phyloP scores from a whole-genome alignment of 768 basidiomycete species.

The Phanerochaete sordida region DNA sequence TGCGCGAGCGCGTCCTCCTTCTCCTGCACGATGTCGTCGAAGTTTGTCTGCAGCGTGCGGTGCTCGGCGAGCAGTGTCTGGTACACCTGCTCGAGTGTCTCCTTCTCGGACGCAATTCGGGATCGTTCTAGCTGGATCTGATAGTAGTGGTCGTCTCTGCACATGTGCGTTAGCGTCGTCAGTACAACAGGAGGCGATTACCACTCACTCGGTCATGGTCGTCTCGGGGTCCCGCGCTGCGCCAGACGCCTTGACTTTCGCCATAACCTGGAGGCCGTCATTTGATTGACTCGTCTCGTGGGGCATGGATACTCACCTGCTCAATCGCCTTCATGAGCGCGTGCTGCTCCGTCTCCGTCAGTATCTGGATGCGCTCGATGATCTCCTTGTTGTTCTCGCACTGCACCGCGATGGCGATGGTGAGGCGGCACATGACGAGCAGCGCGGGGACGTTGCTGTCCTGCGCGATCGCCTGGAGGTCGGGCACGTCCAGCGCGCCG shows the following conservation, averaged over 20 bases:
- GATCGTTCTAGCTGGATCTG: slow-evolving; percentile 78
- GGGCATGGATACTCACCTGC: slow-evolving; percentile 49
- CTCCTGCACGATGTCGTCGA: slow-evolving; percentile 75
- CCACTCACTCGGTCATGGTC: slow-evolving; percentile 73
- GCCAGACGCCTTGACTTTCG: slow-evolving; percentile 58
- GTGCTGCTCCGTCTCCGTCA: slow-evolving; percentile 84
- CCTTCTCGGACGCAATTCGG: slow-evolving; percentile 78
- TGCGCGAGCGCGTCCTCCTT: slow-evolving; percentile 71
- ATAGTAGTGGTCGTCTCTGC: slow-evolving; percentile 89
- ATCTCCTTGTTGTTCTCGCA: slow-evolving; percentile 86
- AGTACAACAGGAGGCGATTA: neutral
- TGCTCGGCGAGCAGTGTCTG: slow-evolving; percentile 75
- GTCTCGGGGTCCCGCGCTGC: slow-evolving; percentile 49
- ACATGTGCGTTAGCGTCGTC: slow-evolving; percentile 12
- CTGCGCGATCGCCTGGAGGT: slow-evolving; percentile 83
- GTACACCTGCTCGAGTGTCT: slow-evolving; percentile 80
- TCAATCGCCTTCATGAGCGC: slow-evolving; percentile 92
- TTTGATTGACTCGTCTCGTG: neutral
- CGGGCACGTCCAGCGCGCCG: slow-evolving; percentile 76
- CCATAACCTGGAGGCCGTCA: slow-evolving; percentile 57
- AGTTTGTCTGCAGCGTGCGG: slow-evolving; percentile 64
- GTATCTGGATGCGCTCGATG: slow-evolving; percentile 82
- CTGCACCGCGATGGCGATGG: slow-evolving; percentile 85
- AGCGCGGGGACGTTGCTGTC: slow-evolving; percentile 63
- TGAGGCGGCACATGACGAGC: slow-evolving; percentile 73